A percentile compares a stretch with the other conserved stretches of the same genome.
Conservation (phyloP, 148 eudicot species). For the Nyssa sinensis region DNA sequence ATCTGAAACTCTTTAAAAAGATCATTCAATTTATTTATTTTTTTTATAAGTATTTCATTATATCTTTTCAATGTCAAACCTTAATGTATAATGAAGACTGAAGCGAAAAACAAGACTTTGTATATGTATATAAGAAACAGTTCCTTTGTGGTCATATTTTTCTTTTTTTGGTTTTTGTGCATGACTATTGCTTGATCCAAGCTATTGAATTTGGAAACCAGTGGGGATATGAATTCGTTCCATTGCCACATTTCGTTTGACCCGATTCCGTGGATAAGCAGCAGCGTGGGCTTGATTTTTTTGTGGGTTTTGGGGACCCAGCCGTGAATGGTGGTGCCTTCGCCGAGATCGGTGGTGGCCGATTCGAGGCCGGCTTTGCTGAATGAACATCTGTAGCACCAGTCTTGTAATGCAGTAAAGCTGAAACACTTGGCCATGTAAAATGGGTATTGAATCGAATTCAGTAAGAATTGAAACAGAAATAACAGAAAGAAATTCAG, state of each 20-base stretch:
- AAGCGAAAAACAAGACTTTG: background rate
- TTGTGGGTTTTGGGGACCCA: constrained; percentile 47
- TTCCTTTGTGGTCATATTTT: too few relatives aligned
- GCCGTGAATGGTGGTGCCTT: constrained; percentile 53
- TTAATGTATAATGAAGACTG: background rate
- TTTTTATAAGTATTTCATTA: too few relatives aligned
- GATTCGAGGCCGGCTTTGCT: constrained; percentile 35
- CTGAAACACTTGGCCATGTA: constrained; percentile 45
- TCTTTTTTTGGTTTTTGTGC: too few relatives aligned
- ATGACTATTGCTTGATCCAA: too few relatives aligned
- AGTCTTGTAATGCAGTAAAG: constrained; percentile 36
- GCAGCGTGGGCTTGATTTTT: constrained; percentile 22
- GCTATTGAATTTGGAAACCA: constrained; percentile 41
- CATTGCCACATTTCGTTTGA: constrained; percentile 75
- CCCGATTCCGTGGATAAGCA: constrained; percentile 57
- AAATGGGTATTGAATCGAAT: too few relatives aligned
- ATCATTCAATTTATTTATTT: too few relatives aligned
- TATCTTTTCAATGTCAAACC: background rate
- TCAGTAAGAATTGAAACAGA: background rate
- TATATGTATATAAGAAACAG: too few relatives aligned
- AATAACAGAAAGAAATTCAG: too few relatives aligned
- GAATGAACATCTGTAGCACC: constrained; percentile 38
- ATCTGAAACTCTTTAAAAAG: too few relatives aligned
- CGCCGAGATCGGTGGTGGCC: constrained; percentile 28
- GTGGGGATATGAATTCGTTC: constrained; percentile 29